Evolutionary conservation across 345 rosid species (phyloP).

Genomic region (Nephelium lappaceum): DNA sequence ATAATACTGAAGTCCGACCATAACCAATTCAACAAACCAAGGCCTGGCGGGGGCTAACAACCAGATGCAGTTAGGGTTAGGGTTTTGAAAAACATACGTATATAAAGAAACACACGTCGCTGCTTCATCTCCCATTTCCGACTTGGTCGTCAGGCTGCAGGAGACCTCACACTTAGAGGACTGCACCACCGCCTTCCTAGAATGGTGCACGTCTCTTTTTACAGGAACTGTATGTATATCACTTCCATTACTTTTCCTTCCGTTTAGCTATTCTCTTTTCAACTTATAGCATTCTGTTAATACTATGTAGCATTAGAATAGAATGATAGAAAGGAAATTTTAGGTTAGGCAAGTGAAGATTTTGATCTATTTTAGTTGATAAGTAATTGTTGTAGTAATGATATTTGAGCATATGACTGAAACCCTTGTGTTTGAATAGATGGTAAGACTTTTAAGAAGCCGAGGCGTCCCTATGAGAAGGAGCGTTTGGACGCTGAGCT

Average conservation of each 20-base stretch:
- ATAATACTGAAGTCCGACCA: too few relatives aligned
- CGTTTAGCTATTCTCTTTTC: neutral
- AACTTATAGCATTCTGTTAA: neutral
- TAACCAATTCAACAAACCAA: too few relatives aligned
- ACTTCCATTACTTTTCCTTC: neutral
- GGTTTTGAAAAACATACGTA: constrained; percentile 6
- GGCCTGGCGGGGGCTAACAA: too few relatives aligned
- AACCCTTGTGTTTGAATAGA: constrained; percentile 18
- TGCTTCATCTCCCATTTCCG: neutral
- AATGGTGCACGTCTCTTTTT: constrained; percentile 25
- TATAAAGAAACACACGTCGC: too few relatives aligned
- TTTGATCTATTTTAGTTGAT: constrained; percentile 1
- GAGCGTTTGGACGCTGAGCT: constrained; percentile 34
- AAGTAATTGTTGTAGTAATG: neutral
- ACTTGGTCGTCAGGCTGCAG: neutral
- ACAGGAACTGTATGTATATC: constrained; percentile 17
- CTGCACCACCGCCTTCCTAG: neutral
- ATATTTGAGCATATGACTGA: neutral
- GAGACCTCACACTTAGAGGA: neutral
- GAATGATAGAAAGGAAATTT: neutral
- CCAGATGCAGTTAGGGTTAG: constrained; percentile 8
- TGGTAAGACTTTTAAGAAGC: constrained; percentile 46
- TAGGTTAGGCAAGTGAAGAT: neutral
- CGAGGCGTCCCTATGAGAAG: constrained; percentile 47
- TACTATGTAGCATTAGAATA: neutral